These are phyloP conservation scores for Venturia nashicola DNA, from an alignment of 2,329 filamentous ascomycete species.

Conservation along the genomic window DNA sequence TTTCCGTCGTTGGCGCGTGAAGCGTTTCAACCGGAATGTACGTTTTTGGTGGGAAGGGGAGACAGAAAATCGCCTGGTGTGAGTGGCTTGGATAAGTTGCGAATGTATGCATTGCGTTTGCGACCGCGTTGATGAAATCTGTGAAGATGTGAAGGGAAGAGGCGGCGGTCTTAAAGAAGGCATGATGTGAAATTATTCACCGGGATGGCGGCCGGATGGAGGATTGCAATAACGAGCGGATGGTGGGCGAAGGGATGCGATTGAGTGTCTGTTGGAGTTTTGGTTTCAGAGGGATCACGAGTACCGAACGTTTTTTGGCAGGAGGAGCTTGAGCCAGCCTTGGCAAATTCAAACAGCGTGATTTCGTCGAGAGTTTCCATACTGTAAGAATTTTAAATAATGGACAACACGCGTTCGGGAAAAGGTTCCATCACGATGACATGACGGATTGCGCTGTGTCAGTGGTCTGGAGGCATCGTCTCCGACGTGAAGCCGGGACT, in stretches of 20 bases:
- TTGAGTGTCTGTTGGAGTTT: background rate
- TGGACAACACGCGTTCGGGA: too few relatives aligned
- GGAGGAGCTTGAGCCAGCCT: background rate
- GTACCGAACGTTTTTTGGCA: background rate
- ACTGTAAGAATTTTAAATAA: too few relatives aligned
- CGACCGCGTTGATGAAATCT: background rate
- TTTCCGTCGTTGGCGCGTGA: slow-evolving; percentile 14
- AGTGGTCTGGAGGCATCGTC: too few relatives aligned
- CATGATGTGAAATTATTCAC: background rate
- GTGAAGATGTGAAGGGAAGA: background rate
- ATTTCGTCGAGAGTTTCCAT: background rate
- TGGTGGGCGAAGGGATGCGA: background rate
- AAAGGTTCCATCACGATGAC: too few relatives aligned
- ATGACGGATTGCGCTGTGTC: too few relatives aligned
- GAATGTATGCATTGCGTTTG: background rate
- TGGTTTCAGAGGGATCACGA: too few relatives aligned
- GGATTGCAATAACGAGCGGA: background rate
- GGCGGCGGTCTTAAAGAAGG: background rate
- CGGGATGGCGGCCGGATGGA: background rate
- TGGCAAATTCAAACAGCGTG: background rate
- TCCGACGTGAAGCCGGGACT: too few relatives aligned
- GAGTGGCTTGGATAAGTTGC: background rate
- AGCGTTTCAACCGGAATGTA: background rate
- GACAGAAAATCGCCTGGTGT: background rate
- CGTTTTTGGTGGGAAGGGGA: background rate